Base-by-base conservation (phyloP, 75 land plant species). In the Pseudotsuga menziesii region DNA sequence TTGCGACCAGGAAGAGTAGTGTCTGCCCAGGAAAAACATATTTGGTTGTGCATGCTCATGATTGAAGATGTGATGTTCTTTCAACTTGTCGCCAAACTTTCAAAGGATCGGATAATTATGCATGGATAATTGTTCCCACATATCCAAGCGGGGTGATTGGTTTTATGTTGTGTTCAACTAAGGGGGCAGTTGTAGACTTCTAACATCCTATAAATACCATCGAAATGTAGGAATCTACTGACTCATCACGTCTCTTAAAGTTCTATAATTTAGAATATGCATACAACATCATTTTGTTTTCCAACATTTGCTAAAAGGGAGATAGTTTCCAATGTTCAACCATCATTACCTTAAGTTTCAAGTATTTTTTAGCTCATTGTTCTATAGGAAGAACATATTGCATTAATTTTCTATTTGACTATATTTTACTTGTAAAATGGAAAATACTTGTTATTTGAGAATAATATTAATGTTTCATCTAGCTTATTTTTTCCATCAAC, bases 71-170 rank as follows among this genome's bases (percentile, higher is more conserved):
- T n/a, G 93, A 89, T 23, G 90, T 94, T 78, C 90, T 94, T 32
- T 41, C 90, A 11, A 87, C 77, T 81, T 94, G 97, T 76, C 87
- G 95, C 26, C 91, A 96, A 67, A 88, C 90, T 52, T 96, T 96
- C 74, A 90, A 90, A 76, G 99, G 99, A 62, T 92, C 95, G 27
- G 92, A 94, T 58, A 94, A 94, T 57, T 96, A 96, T 85, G 99
- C 99, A 41, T 96, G 99, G 99, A 96, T 98, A 12, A 92, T 91
- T 35, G 98, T 96, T 26, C 99, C 99, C 7, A 91, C 97, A 25
- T 96, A 96, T 72, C 99, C 99, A 56, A 97, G 99, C 85, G 99
- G 99, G 3, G 91, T 92, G 74, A 94, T 97, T 81, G 99, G 99
- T 19, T 97, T 97, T 82, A 94, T 97, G 99, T 89, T 97, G 39